These are phyloP conservation scores for Grifola frondosa DNA, from an alignment of 1,284 basidiomycete species.

Conservation along the genomic window DNA sequence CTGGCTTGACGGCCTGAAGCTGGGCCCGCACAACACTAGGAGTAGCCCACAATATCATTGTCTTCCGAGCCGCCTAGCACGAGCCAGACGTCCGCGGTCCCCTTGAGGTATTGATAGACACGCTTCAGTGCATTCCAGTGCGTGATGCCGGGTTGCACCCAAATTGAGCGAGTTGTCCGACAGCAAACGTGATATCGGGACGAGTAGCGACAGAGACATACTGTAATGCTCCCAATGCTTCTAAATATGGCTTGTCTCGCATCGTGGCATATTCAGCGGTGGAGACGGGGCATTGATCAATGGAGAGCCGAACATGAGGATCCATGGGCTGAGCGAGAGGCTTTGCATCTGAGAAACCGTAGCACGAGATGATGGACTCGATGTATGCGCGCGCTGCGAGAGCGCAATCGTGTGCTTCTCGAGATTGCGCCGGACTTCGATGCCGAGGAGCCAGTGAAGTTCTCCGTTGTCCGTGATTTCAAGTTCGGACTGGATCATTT, in stretches of 20 bases:
- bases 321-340: background rate
- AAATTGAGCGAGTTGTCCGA: slow-evolving; percentile 37
- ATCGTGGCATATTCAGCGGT: slow-evolving; percentile 1
- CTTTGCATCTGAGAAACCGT: slow-evolving; percentile 10
- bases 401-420: slow-evolving; percentile 24
- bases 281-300: background rate
- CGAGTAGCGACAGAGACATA: slow-evolving; percentile 39
- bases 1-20: too few relatives aligned
- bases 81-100: slow-evolving; percentile 33
- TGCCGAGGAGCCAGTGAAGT: slow-evolving; percentile 17
- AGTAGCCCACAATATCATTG: slow-evolving; percentile 30
- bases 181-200: slow-evolving; percentile 42
- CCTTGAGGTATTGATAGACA: slow-evolving; percentile 44
- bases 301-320: slow-evolving; percentile 5
- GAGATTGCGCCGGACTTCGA: slow-evolving; percentile 28
- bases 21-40: too few relatives aligned
- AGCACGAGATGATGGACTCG: slow-evolving; percentile 31
- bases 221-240: slow-evolving; percentile 38
- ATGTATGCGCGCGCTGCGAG: slow-evolving; percentile 39
- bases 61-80: slow-evolving; percentile 23
- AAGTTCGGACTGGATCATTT: slow-evolving; percentile 3
- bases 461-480: slow-evolving; percentile 21
- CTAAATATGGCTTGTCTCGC: too few relatives aligned
- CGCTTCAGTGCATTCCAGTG: slow-evolving; percentile 42
- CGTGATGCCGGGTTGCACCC: slow-evolving; percentile 19